phyloP scores from a whole-genome alignment of 805 yeast genomes.

The Yarrowia sp. region DNA sequence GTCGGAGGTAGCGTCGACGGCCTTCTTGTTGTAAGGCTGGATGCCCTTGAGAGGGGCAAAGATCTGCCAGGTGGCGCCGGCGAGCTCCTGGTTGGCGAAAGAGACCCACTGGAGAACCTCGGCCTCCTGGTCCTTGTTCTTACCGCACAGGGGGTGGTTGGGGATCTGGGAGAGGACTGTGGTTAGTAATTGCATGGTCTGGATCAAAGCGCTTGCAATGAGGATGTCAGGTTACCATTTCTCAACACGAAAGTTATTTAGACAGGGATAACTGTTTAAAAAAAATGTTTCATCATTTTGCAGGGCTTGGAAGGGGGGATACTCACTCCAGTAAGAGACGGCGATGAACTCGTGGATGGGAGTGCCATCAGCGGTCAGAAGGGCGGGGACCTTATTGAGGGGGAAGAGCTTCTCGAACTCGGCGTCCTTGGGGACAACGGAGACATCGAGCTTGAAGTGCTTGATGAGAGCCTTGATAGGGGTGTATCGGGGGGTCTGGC shows the following conservation, averaged over 20 bases:
- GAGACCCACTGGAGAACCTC: constrained; percentile 75
- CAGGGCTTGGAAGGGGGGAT: background rate
- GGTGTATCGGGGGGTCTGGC: constrained; percentile 31
- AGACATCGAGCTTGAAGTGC: constrained; percentile 57
- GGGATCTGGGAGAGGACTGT: constrained; percentile 30
- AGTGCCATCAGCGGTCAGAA: constrained; percentile 63
- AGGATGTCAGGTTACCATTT: background rate
- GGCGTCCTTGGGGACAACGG: constrained; percentile 42
- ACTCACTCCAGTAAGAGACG: constrained; percentile 52
- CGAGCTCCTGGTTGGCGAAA: constrained; percentile 64
- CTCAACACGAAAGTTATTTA: constrained; percentile 21
- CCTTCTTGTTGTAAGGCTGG: constrained; percentile 76
- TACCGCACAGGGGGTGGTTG: constrained; percentile 55
- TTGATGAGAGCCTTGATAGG: constrained; percentile 43
- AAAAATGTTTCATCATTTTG: constrained; percentile 26
- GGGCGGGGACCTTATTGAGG: constrained; percentile 57
- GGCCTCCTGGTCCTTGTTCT: constrained; percentile 61
- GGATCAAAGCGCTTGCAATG: background rate
- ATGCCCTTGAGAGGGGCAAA: constrained; percentile 63
- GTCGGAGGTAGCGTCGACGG: constrained; percentile 48
- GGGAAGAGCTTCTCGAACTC: constrained; percentile 54
- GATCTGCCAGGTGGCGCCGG: constrained; percentile 47
- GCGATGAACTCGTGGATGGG: constrained; percentile 64
- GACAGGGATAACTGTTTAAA: constrained; percentile 25
- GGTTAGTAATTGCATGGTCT: background rate